Evolutionary conservation across 768 basidiomycete species (phyloP), one percentile per base, ranked within the genome.

Genomic region (Flagelloscypha sp.): DNA sequence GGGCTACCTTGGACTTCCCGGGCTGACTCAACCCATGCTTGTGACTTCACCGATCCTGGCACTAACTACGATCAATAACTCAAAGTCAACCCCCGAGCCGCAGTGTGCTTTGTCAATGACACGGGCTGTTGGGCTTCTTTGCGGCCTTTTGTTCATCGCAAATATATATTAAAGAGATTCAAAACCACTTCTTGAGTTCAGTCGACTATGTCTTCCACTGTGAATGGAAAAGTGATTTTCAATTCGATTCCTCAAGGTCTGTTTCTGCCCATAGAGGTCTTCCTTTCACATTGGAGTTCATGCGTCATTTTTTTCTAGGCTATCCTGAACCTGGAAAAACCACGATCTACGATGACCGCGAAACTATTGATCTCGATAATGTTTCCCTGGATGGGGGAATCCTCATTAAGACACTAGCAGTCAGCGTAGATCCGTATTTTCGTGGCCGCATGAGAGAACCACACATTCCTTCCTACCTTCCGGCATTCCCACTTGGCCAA

Each of bases 371-470:
- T 35, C 38, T 62, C 16, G 63, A 65, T 11, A 53, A 37, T 21
- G 53, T 54, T 1, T 48, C 56, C 2, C 49, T 62, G 37, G 46
- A 59, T 16, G 54, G 58, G 0, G 58, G 59, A 0, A 36, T 62
- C 24, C 44, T 69, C 20, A 35, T 62, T 44, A 68, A 65, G 50
- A 56, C 55, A 1, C 50, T 67, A 6, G 50, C 50, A 3, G 35
- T 69, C 16, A 58, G 57, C 12, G 42, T 65, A 22, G 68, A 67
- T 33, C 65, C 65, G 4, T 61, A 59, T 42, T 10, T 63, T 33
- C 35, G 56, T 4, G 47, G 45, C 11, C 42, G 43, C 31, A 64
- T 65, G 65, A 38, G 54, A 8, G 37, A 22, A 5, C 40, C 46
- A 7, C 32, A 38, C 20, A 32, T 41, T 20, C 43, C 46, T 30